Percentiles rank a stretch among this genome's conserved stretches.
These are phyloP conservation scores for Globisporangium polare DNA, from an alignment of 352 stramenopile species.

Conservation along the genomic window DNA sequence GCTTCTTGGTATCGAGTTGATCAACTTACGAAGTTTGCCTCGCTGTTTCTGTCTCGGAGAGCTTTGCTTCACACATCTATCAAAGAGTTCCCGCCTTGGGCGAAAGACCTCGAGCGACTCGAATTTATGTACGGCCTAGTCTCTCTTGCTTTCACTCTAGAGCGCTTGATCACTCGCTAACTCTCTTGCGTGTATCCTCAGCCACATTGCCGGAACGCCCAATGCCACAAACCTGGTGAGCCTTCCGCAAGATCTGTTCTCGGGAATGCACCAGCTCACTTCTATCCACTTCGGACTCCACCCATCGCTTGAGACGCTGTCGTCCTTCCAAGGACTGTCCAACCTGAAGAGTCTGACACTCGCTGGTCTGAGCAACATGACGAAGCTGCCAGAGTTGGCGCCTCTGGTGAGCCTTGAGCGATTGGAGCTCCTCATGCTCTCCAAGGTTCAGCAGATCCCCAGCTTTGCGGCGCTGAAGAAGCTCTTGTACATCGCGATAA, in stretches of 20 bases:
- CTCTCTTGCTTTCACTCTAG: neutral
- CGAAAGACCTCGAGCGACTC: conserved; percentile 26
- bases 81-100: conserved; percentile 24
- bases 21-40: neutral
- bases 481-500: conserved; percentile 18
- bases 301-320: conserved; percentile 14
- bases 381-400: conserved; percentile 19
- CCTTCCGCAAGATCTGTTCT: conserved; percentile 20
- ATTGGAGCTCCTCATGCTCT: conserved; percentile 18
- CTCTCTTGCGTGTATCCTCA: neutral
- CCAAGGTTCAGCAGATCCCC: conserved; percentile 15
- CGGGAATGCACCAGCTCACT: conserved; percentile 12
- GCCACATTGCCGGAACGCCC: neutral
- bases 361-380: conserved; percentile 14
- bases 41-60: conserved; percentile 3
- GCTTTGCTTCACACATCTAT: conserved; percentile 23
- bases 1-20: neutral
- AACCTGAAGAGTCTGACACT: conserved; percentile 30
- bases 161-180: neutral
- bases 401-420: conserved; percentile 19
- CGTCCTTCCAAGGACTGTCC: conserved; percentile 26
- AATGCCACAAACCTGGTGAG: neutral
- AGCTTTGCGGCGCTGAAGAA: conserved; percentile 21
- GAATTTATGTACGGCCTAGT: conserved; percentile 32
- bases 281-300: conserved; percentile 30